A percentile compares a stretch with the other conserved stretches of the same genome.
phyloP scores from a whole-genome alignment of 78 protist species.

The Chrysochromulina tobinii region DNA sequence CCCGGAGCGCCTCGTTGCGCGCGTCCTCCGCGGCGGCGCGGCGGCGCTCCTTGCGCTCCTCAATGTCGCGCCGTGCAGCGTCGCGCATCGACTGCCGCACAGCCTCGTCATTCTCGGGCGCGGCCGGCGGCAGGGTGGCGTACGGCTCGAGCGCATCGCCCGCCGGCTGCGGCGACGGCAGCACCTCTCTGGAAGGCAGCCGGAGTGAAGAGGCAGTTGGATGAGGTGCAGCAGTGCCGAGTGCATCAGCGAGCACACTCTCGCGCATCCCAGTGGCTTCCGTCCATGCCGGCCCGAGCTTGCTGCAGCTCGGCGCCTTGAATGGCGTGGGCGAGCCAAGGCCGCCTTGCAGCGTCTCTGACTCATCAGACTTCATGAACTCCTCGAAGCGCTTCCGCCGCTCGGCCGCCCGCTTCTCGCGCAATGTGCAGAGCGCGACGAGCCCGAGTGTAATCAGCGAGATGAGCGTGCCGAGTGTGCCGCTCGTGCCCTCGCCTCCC shows the following conservation, averaged over 20 bases:
- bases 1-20: neutral
- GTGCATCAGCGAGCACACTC: neutral
- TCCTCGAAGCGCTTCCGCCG: neutral
- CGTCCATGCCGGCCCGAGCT: neutral
- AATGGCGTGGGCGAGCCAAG: neutral
- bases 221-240: neutral
- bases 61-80: neutral
- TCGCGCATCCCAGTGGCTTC: neutral
- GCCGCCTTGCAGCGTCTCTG: neutral
- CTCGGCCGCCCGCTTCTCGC: neutral
- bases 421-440: neutral
- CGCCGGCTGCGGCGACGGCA: too few species aligned
- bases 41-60: neutral
- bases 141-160: too few species aligned
- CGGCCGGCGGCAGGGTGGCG: too few species aligned
- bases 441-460: neutral
- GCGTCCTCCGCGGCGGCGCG: neutral
- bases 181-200: neutral
- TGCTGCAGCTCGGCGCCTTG: neutral
- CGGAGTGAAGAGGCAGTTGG: neutral
- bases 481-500: neutral
- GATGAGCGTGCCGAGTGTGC: too few species aligned
- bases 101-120: neutral
- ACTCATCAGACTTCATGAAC: neutral
- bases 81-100: neutral